These are phyloP conservation scores for Psilocybe azurescens DNA, from an alignment of 768 basidiomycete species.

Conservation along the genomic window DNA sequence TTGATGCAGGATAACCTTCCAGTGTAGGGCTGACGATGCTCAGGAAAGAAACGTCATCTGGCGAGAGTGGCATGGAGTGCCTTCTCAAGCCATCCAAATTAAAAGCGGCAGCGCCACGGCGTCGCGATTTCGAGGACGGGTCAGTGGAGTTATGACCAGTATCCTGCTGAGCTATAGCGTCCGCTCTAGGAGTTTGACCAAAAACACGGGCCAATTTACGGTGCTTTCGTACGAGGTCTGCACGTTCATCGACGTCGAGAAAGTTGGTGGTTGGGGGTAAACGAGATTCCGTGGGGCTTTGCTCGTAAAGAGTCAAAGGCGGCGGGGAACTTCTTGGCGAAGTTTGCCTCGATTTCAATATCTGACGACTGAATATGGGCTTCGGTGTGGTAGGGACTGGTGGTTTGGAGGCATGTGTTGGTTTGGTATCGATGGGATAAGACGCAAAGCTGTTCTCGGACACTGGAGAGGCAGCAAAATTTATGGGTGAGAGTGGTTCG, in stretches of 20 bases:
- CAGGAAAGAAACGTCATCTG: slow-evolving; percentile 48
- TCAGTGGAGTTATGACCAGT: slow-evolving; percentile 7
- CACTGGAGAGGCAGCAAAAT: slow-evolving; percentile 16
- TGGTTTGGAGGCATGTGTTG: slow-evolving; percentile 41
- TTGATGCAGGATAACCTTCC: slow-evolving; percentile 10
- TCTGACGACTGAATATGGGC: slow-evolving; percentile 45
- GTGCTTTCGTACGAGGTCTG: slow-evolving; percentile 72
- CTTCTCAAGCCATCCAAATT: slow-evolving; percentile 43
- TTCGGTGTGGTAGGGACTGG: slow-evolving; percentile 53
- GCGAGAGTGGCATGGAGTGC: slow-evolving; percentile 60
- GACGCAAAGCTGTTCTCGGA: slow-evolving; percentile 8
- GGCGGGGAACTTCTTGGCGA: slow-evolving; percentile 27
- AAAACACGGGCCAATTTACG: slow-evolving; percentile 86
- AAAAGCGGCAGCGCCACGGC: slow-evolving; percentile 25
- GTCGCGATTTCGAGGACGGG: neutral
- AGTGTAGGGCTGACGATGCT: slow-evolving; percentile 28
- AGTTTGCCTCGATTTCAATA: slow-evolving; percentile 22
- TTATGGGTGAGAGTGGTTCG: slow-evolving; percentile 23
- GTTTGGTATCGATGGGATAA: slow-evolving; percentile 25
- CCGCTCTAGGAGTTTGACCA: slow-evolving; percentile 65
- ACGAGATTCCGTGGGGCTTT: neutral
- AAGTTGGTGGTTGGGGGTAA: slow-evolving; percentile 73
- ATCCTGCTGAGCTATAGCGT: slow-evolving; percentile 40
- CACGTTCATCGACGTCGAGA: slow-evolving; percentile 67
- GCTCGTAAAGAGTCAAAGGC: slow-evolving; percentile 17